Percentiles rank a stretch among this genome's conserved stretches.
Evolutionary conservation across 75 land plant genomes (phyloP).

Genomic region (Pinus taeda): DNA sequence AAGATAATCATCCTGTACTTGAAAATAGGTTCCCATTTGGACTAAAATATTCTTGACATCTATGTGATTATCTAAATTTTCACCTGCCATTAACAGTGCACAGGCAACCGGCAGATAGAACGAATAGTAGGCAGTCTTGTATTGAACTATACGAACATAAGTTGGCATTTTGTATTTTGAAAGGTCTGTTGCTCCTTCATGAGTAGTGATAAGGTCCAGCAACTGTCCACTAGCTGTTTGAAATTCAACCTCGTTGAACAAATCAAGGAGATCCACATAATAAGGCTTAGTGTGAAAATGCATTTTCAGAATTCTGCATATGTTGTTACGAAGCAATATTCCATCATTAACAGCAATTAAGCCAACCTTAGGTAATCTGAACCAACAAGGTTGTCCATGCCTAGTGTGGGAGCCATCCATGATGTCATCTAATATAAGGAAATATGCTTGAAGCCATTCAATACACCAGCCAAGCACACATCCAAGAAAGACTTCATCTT

Average conservation of each 20-base stretch:
- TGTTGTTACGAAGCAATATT: conserved; percentile 78
- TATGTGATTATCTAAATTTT: conserved; percentile 58
- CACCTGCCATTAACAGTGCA: conserved; percentile 86
- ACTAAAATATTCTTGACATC: conserved; percentile 72
- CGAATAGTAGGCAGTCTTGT: conserved; percentile 96
- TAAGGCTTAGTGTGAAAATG: conserved; percentile 76
- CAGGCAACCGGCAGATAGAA: conserved; percentile 97
- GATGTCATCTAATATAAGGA: too few relatives aligned
- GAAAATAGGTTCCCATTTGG: conserved; percentile 96
- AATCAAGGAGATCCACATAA: conserved; percentile 76
- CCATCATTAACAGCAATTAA: conserved; percentile 94
- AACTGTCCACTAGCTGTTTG: conserved; percentile 93
- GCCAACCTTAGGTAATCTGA: conserved; percentile 53
- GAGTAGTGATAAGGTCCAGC: conserved; percentile 91
- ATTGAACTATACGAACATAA: conserved; percentile 89
- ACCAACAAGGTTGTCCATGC: too few relatives aligned
- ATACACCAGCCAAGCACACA: too few relatives aligned
- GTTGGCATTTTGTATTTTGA: conserved; percentile 74
- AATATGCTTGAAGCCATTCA: too few relatives aligned
- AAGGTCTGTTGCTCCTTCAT: conserved; percentile 86
- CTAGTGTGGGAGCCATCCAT: too few relatives aligned
- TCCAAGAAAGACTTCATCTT: too few relatives aligned
- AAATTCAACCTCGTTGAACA: conserved; percentile 97
- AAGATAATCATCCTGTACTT: conserved; percentile 97
- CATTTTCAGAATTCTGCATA: conserved; percentile 63